Evolutionary conservation across 768 basidiomycete species (phyloP), one percentile per base, ranked within the genome.

Genomic region (Lepiota brunneoincarnata): DNA sequence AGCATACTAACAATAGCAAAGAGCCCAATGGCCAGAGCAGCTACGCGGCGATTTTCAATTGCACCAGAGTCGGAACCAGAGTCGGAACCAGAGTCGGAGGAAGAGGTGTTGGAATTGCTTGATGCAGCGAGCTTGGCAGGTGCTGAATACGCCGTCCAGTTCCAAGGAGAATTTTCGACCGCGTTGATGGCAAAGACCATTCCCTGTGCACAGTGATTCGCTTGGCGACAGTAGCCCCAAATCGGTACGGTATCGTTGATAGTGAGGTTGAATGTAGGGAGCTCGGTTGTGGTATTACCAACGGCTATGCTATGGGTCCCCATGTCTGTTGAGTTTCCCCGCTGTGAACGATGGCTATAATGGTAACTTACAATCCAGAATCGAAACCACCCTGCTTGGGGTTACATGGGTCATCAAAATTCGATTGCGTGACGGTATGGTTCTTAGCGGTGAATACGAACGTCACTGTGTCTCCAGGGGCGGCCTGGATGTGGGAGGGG

Each of bases 111-210:
- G n/a, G 63, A 51, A 24, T 57, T 49, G 21, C 56, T 9, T 31
- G 31, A 31, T 4, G 31, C 61, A 23, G 58, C 58, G 31, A 43
- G 51, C 60, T 63, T 60, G 0, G 72, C 70, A n/a, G 69, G 61
- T 24, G 65, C 64, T 40, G 67, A 57, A 73, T 82, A 85, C 6
- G 76, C 78, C 7, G 65, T 75, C 58, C 80, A 84, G 64, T 66
- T 82, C 62, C 82, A 77, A 17, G 77, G 58, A 20, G 80, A 74
- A 5, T 69, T 65, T 64, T 78, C 77, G 21, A 73, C 69, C 1
- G 82, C 76, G 67, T 83, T 86, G 59, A 77, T 75, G n/a, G 81
- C 63, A 60, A 85, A 84, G 47, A 86, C 84, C 86, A 86, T 86
- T 47, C 84, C 84, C 23, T 69, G 55, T 0, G 64, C 71, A 61